Base-by-base conservation (phyloP, 2,329 filamentous ascomycete species). In the Aspergillus tubingensis region DNA sequence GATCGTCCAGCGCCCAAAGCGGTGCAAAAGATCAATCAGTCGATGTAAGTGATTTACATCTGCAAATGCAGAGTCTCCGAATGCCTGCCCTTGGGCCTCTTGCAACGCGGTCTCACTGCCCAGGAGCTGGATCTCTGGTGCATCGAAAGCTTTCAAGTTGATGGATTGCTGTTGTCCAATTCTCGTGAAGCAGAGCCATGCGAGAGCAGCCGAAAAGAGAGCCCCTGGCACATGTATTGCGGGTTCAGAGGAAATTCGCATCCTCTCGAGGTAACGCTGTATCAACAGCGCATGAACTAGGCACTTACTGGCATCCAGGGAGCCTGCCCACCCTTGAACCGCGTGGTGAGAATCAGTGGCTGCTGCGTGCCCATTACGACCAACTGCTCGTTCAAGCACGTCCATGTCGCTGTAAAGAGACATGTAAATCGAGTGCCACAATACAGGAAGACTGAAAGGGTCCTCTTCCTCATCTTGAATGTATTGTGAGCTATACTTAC, bases 361-460 rank as follows among this genome's bases (percentile, higher is more conserved):
- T 17, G 23, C 21, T 5, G 60, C 30, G 15, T 60, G 54, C 1
- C 72, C 72, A 32, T 73, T 66, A 15, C 71, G 68, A 7, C 72
- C 71, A 13, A 68, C 64, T 2, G 68, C 65, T 56, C 65, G 63
- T 52, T 74, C 72, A 15, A 73, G 51, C 2, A 68, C 60, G 39
- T 73, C 65, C 25, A 73, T 65, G 43, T 74, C 70, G 2, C 66
- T 67, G 47, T 69, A 66, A 1, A 73, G 54, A 5, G 57, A 62
- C 44, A 74, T 73, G 38, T 67, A 72, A 7, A 70, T 64, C 0
- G 66, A 67, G 47, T 74, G 72, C 72, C 72, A 74, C 19, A 73
- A 63, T 7, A 72, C 68, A 8, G 66, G 65, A 8, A 74, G 59
- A 52, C 67, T 67, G 23, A 69, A 69, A 11, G 63, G 59, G 48